Base-by-base conservation (phyloP, 495 filamentous ascomycete species). In the Hyaloscypha finlandica region DNA sequence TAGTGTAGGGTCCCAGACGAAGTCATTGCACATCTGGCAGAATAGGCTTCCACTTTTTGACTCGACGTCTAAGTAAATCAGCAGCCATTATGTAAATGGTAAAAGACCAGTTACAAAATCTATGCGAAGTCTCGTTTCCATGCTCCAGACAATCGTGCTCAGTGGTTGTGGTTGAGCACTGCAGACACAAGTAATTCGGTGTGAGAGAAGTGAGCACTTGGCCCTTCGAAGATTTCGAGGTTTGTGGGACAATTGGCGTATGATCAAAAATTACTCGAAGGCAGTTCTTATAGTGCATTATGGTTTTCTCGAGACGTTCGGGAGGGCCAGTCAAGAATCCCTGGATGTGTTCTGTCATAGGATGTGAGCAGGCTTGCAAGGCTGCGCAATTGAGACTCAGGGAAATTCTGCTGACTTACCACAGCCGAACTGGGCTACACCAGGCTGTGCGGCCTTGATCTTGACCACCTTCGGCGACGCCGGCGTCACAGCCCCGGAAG, bases 1-100 rank as follows among this genome's bases (percentile, higher is more conserved):
- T 31, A 96, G 80, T 8, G 87, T 89, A 55, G 91, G 90, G 71
- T 97, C 93, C 80, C 92, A 96, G 53, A 97, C 87, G 68, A 95
- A 89, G 74, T 97, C 93, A 48, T 86, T 83, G 71, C 93, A 97
- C 66, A 86, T 82, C 70, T 94, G 90, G 78, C 93, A 97, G 73
- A 89, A 96, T 3, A 97, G 73, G 57, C 85, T 83, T 6, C 91
- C 92, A 68, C 81, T 87, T 63, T 89, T 82, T 3, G 92, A 94
- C 70, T 97, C 93, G 66, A 96, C 89, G 73, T 92, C 92, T 96
- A 74, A 37, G 63, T 58, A 51, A 70, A 70, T 75, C 51, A 76
- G 42, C 6, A 48, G 42, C 16, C 6, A 48, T 48, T 3, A 48
- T 48, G 42, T 19, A 57, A 61, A 9, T 37, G 52, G 29, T 35